These are phyloP conservation scores for Kwoniella sp. DNA, from an alignment of 768 basidiomycete genomes.

Conservation along the genomic window DNA sequence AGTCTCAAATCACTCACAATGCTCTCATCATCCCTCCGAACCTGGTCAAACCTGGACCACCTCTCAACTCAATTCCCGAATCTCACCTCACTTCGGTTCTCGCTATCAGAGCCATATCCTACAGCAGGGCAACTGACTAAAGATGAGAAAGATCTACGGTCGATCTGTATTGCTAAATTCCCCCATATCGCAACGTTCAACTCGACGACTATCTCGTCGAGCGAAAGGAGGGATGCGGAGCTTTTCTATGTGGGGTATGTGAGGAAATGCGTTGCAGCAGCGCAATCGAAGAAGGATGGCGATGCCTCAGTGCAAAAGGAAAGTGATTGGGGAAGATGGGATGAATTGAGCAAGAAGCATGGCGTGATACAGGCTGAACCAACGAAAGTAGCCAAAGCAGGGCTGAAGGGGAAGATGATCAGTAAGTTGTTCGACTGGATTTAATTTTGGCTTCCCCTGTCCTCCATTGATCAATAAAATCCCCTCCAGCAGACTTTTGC, in stretches of 20 bases:
- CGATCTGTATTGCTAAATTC: slow-evolving; percentile 44
- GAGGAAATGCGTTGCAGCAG: slow-evolving; percentile 4
- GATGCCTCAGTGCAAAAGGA: too few relatives aligned
- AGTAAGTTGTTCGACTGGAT: slow-evolving; percentile 30
- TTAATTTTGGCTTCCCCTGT: too few relatives aligned
- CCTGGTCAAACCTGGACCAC: slow-evolving; percentile 11
- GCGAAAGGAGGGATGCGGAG: slow-evolving; percentile 49
- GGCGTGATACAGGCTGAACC: background rate
- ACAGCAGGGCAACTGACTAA: slow-evolving; percentile 3
- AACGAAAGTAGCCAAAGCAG: background rate
- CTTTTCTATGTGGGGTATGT: slow-evolving; percentile 33
- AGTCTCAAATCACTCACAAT: slow-evolving; percentile 9
- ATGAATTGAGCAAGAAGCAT: slow-evolving; percentile 30
- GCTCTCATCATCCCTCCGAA: background rate
- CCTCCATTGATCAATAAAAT: too few relatives aligned
- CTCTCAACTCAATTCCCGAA: slow-evolving; percentile 15
- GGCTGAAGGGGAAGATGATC: slow-evolving; percentile 43
- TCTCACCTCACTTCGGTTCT: slow-evolving; percentile 24
- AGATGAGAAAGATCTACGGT: slow-evolving; percentile 34
- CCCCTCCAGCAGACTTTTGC: too few relatives aligned
- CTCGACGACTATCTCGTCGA: slow-evolving; percentile 26
- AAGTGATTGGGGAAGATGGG: slow-evolving; percentile 31
- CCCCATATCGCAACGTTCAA: slow-evolving; percentile 38
- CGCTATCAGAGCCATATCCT: slow-evolving; percentile 5
- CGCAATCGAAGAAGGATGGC: too few relatives aligned